Conservation (phyloP, 1,284 basidiomycete genomes). For the Phellopilus nigrolimitatus region DNA sequence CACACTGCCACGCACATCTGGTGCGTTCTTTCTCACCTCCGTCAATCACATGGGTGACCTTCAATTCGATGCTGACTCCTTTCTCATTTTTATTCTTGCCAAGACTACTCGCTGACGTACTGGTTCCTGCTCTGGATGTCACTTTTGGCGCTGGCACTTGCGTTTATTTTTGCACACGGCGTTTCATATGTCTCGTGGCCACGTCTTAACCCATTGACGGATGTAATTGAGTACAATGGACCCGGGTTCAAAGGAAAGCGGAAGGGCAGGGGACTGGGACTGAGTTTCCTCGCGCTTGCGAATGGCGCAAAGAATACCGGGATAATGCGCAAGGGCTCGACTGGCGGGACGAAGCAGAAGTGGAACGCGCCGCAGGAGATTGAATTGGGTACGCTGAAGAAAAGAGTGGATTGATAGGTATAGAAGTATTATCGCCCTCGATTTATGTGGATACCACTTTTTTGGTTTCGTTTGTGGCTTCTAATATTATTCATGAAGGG, state of each 20-base stretch:
- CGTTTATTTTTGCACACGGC: slow-evolving; percentile 75
- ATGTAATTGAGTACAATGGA: slow-evolving; percentile 82
- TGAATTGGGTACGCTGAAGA: slow-evolving; percentile 54
- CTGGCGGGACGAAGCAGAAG: slow-evolving; percentile 33
- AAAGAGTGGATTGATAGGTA: slow-evolving; percentile 69
- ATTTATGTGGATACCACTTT: too few relatives aligned
- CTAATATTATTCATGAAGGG: too few relatives aligned
- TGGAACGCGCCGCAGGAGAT: slow-evolving; percentile 41
- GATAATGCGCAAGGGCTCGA: slow-evolving; percentile 30
- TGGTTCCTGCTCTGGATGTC: slow-evolving; percentile 79
- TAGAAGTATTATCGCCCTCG: too few relatives aligned
- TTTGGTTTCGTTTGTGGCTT: too few relatives aligned
- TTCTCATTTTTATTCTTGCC: slow-evolving; percentile 22
- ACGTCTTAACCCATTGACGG: slow-evolving; percentile 79
- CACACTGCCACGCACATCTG: slow-evolving; percentile 77
- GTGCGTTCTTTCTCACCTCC: slow-evolving; percentile 42
- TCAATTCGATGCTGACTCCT: background rate
- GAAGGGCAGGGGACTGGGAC: slow-evolving; percentile 73
- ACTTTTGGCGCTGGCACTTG: slow-evolving; percentile 53
- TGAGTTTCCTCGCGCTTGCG: slow-evolving; percentile 35
- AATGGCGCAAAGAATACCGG: background rate
- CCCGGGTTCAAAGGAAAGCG: slow-evolving; percentile 78
- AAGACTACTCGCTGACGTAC: slow-evolving; percentile 76
- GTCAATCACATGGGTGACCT: slow-evolving; percentile 14
- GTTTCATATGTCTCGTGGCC: slow-evolving; percentile 93